Evolutionary conservation across 148 eudicot species (phyloP).

Genomic region (Tetragonia tetragonoides): DNA sequence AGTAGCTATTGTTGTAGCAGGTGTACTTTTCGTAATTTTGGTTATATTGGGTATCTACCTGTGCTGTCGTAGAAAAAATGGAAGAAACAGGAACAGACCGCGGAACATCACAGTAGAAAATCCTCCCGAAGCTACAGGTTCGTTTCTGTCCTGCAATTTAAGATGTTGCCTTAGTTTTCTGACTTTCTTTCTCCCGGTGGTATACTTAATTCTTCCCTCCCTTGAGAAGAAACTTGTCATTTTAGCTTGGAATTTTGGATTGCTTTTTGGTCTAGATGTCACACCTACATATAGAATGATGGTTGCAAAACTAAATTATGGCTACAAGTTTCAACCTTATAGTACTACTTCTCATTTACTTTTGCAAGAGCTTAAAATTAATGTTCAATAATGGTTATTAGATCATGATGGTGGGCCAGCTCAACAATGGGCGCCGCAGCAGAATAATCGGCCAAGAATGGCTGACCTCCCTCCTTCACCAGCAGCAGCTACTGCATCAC

Average conservation of each 20-base stretch:
- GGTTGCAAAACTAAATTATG: background rate
- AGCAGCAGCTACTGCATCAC: too few species aligned
- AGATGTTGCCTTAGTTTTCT: background rate
- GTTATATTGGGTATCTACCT: conserved; percentile 39
- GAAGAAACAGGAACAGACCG: conserved; percentile 21
- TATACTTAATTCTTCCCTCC: background rate
- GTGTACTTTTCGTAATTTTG: conserved; percentile 34
- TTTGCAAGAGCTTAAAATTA: background rate
- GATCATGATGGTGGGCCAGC: conserved; percentile 48
- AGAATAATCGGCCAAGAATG: conserved; percentile 27
- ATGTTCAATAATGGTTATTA: conserved; percentile 31
- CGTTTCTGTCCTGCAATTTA: background rate
- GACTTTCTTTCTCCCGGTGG: conserved; percentile 2
- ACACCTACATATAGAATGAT: background rate
- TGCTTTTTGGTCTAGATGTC: background rate
- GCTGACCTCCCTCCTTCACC: too few species aligned
- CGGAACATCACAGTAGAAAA: conserved; percentile 16
- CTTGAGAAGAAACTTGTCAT: background rate
- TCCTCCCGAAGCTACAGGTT: conserved; percentile 42
- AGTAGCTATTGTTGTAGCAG: conserved; percentile 51
- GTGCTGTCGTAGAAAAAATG: conserved; percentile 40
- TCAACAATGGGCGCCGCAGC: conserved; percentile 64
- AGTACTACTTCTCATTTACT: background rate
- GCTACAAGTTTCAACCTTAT: background rate
- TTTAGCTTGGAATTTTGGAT: background rate